Base-by-base conservation (phyloP, 257 asterid species). In the Lavandula angustifolia region DNA sequence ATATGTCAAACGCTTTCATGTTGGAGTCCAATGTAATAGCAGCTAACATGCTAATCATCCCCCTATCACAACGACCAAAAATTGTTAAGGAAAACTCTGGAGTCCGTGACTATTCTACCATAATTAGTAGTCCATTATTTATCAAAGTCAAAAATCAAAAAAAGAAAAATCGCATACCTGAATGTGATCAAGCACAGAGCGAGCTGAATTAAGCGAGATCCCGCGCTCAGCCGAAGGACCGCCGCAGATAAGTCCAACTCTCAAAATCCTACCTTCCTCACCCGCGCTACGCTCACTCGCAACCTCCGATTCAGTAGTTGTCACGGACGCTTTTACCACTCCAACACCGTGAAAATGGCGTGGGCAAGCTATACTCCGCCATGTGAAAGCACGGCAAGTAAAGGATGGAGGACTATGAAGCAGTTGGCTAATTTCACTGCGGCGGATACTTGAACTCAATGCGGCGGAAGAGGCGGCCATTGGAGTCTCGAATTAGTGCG, bases 171-270 rank as follows among this genome's bases (percentile, higher is more conserved):
- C 1, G 49, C 54, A 66, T 5, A 85, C 96, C 96, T 86, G 90
- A 52, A 89, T 84, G 46, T 86, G 92, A 86, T 89, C 96, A 12
- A 89, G 90, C 52, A 89, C 96, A 6, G 96, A 89, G n/a, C 95
- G 88, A 50, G 90, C 95, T 34, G 96, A 86, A 59, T 89, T 89
- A 38, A 89, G 88, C 0, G 95, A 89, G 44, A 89, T 89, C 13
- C 96, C 96, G 37, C 95, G 91, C 82, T 89, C 96, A 8, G 92
- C 87, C 3, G 96, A 89, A 61, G 96, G 96, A 12, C 96, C 96
- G 6, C 96, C 96, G 69, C 96, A 89, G 32, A 89, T 73, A 0
- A 89, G 71, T 33, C 96, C 96, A 3, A 89, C 95, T 75, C 84
- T 75, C 69, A 86, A 47, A 71, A 82, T 72, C 76, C 75, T 68